Conservation (phyloP, 257 asterid genomes). For the Solanum sejunctum region DNA sequence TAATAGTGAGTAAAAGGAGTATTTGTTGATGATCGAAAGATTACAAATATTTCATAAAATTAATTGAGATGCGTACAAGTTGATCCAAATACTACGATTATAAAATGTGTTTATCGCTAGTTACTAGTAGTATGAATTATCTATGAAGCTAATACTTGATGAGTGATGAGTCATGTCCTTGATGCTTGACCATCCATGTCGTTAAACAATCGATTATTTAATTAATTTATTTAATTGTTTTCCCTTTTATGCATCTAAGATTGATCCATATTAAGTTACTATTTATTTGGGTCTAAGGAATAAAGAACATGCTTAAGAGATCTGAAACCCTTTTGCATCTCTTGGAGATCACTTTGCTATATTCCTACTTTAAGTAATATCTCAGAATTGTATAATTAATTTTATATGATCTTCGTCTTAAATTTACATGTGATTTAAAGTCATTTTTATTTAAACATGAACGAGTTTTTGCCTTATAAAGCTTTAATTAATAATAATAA, state of each 20-base stretch:
- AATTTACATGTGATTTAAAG: background rate
- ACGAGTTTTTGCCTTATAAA: background rate
- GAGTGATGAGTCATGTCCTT: background rate
- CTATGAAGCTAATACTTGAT: background rate
- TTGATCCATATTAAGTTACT: background rate
- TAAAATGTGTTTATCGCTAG: background rate
- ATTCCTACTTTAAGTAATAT: background rate
- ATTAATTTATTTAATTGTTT: background rate
- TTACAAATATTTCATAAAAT: background rate
- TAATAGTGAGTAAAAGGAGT: too few species aligned
- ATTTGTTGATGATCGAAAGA: too few species aligned
- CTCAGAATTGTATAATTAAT: background rate
- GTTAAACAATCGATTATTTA: background rate
- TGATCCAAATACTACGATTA: background rate
- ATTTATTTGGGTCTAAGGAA: background rate
- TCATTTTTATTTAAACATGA: background rate
- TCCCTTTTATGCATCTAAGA: background rate
- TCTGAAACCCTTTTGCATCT: background rate
- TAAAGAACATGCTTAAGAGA: background rate
- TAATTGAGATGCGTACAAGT: background rate
- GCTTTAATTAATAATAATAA: background rate
- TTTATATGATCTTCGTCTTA: background rate
- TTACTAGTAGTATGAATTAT: background rate
- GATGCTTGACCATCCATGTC: slow-evolving; percentile 1
- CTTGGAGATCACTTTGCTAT: background rate